Base-by-base conservation (phyloP, 2,329 filamentous ascomycete species). In the Eutypa lata region DNA sequence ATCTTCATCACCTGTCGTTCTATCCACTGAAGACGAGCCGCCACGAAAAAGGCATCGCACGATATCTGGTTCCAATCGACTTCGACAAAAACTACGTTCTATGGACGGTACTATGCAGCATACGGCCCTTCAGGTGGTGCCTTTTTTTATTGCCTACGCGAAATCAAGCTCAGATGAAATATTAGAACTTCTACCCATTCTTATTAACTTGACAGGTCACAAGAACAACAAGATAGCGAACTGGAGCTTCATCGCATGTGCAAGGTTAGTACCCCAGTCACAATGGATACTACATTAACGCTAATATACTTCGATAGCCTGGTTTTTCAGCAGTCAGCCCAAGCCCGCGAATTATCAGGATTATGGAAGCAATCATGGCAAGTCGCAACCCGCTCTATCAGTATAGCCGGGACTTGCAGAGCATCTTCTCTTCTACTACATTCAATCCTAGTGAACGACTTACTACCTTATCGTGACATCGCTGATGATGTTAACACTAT, bases 161-260 rank as follows among this genome's bases (percentile, higher is more conserved):
- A 69, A 74, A 22, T 65, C 82, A 1, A 68, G 75, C 3, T 60
- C 71, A 31, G 79, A 85, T 31, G 80, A 83, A 11, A 71, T 87
- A 24, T 68, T 72, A 5, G 75, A 78, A 1, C 67, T 87, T 3
- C 65, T 94, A 2, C 75, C 78, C 8, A 78, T 81, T 43, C 71
- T 95, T 16, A 72, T 78, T 16, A 69, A 73, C 11, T 77, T 80
- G 50, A 82, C 88, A 43, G 78, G 82, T 10, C 88, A 94, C 63
- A 92, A 96, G 62, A 85, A 88, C 59, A 72, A 74, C 14, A 69
- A 71, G 8, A 74, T 87, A 40, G 82, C 86, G 7, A 90, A 86
- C 0, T 99, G 94, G 94, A 87, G 91, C 18, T 84, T 96, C 75
- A 69, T 97, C 49, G 87, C 86, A n/a, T 83, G 91, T 65, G 78